These are phyloP conservation scores for Corynascus novoguineensis DNA, from an alignment of 495 filamentous ascomycete species.

Conservation along the genomic window DNA sequence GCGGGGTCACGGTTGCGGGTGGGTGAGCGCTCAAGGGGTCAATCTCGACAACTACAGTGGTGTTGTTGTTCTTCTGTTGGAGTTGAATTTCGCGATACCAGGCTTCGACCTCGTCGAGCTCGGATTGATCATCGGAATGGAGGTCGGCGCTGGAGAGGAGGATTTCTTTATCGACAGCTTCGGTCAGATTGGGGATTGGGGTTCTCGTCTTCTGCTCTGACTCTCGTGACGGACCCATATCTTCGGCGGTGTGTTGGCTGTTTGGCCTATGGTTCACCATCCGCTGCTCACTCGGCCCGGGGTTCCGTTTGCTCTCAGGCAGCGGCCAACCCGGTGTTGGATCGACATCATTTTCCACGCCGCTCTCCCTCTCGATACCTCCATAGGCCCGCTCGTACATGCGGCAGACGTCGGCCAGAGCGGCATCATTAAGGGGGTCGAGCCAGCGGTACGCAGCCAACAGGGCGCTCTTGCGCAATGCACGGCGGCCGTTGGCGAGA, in stretches of 20 bases:
- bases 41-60: not conserved
- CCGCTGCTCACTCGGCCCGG: not conserved
- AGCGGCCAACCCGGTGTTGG: constrained; percentile 19
- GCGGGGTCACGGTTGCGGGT: not conserved
- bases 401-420: constrained; percentile 51
- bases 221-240: not conserved
- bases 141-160: constrained; percentile 1
- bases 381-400: constrained; percentile 56
- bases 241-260: not conserved
- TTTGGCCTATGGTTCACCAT: not conserved
- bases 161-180: constrained; percentile 19
- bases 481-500: constrained; percentile 51
- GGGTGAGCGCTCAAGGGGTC: constrained; percentile 13
- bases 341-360: constrained; percentile 25
- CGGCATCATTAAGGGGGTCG: constrained; percentile 44
- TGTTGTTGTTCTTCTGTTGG: constrained; percentile 6
- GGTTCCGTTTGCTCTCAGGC: not conserved
- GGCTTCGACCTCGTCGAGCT: constrained; percentile 30
- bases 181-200: not conserved
- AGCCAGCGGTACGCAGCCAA: constrained; percentile 60
- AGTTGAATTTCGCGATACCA: constrained; percentile 31
- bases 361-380: constrained; percentile 27
- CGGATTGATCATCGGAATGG: constrained; percentile 13
- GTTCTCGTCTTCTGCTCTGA: not conserved
- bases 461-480: constrained; percentile 54